These are phyloP conservation scores for Phoma herbarum DNA, from an alignment of 2,329 filamentous ascomycete species.

Conservation along the genomic window DNA sequence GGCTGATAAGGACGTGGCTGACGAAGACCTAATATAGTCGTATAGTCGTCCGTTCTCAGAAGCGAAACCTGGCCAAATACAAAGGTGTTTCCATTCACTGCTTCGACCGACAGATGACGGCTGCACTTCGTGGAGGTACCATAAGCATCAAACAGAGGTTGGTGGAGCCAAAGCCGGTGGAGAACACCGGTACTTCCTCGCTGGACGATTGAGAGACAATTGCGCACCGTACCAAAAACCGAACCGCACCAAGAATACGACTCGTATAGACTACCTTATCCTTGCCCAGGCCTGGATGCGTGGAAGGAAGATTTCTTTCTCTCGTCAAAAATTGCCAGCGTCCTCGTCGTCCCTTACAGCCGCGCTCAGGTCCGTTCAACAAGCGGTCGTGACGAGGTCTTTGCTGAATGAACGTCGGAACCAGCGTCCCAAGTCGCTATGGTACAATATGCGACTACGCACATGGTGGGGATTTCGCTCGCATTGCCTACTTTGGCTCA, in stretches of 20 bases:
- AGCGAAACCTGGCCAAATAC: neutral
- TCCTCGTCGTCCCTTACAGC: slow-evolving; percentile 26
- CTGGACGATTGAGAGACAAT: neutral
- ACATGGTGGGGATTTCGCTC: slow-evolving; percentile 30
- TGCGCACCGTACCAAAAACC: neutral
- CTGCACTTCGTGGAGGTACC: neutral
- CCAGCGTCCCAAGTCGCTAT: slow-evolving; percentile 25
- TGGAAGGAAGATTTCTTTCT: neutral
- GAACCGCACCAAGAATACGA: neutral
- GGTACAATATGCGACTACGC: slow-evolving; percentile 14
- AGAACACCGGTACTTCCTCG: neutral
- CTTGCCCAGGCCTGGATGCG: neutral
- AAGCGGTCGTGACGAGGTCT: slow-evolving; percentile 16
- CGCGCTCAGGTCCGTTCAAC: slow-evolving; percentile 20
- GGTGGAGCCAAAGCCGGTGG: neutral
- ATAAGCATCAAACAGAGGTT: neutral
- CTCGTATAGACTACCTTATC: neutral
- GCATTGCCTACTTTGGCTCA: slow-evolving; percentile 28
- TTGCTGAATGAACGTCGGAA: slow-evolving; percentile 30
- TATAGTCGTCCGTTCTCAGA: no score
- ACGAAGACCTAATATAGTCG: neutral
- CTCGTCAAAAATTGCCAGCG: neutral
- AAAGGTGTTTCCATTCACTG: neutral
- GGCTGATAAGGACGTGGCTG: neutral
- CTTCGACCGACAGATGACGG: neutral